A percentile compares a stretch with the other conserved stretches of the same genome.
These are phyloP conservation scores for Clavispora santaluciae DNA, from an alignment of 805 yeast genomes.

Conservation along the genomic window DNA sequence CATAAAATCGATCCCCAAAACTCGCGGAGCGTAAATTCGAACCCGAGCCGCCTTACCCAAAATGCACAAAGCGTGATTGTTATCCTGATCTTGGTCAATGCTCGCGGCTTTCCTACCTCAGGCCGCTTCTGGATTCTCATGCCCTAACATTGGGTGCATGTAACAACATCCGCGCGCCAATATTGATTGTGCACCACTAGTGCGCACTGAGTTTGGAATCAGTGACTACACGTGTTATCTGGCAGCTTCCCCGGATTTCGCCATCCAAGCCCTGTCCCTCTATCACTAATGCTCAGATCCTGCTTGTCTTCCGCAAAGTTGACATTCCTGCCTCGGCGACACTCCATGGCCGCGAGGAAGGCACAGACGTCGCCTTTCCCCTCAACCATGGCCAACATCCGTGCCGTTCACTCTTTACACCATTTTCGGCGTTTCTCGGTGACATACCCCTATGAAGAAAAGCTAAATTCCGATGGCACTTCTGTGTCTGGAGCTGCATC, in stretches of 20 bases:
- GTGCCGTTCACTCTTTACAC: not conserved
- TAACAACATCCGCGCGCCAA: not conserved
- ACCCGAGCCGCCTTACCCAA: no score
- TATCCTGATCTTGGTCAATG: no score
- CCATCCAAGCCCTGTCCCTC: no score
- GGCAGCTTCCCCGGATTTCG: not conserved
- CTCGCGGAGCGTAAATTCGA: no score
- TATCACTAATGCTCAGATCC: not conserved
- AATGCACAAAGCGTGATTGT: no score
- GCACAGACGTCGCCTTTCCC: not conserved
- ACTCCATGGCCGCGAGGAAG: not conserved
- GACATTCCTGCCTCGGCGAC: not conserved
- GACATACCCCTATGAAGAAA: not conserved
- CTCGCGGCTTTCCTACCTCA: no score
- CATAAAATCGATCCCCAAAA: no score
- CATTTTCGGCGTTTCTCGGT: not conserved
- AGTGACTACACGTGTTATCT: not conserved
- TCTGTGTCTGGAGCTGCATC: no score
- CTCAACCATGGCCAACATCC: not conserved
- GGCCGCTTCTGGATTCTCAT: no score
- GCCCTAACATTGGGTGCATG: no score
- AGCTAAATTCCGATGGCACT: not conserved
- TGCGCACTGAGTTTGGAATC: not conserved
- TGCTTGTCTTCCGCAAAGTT: not conserved
- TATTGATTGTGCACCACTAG: no score